Base-by-base conservation (phyloP, 2,329 filamentous ascomycete species). In the Lasiodiplodia gonubiensis region DNA sequence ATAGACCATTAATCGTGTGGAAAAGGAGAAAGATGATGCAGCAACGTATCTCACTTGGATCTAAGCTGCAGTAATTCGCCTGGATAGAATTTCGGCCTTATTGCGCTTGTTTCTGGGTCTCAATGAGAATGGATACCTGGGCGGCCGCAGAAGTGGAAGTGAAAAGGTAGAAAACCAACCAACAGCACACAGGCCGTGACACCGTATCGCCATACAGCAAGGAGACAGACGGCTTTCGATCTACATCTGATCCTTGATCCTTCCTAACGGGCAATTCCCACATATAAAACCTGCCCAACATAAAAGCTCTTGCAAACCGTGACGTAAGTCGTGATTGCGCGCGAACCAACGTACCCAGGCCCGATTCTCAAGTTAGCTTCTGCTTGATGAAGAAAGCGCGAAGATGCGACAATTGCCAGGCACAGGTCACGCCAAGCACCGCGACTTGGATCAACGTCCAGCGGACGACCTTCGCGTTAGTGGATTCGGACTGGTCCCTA, bases 341-440 rank as follows among this genome's bases (percentile, higher is more conserved):
- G 52, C 30, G 30, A 21, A 7, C 21, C 35, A 53, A 53, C n/a
- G 49, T 33, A 33, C 30, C 61, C 21, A 33, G 30, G 39, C 39
- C 33, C 39, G 4, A 21, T 39, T 8, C 63, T 81, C 88, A 99
- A 69, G 95, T 98, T 79, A 99, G 89, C 87, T 99, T 99, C 85
- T 98, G 94, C 87, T 99, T 99, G 85, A 99, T 99, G 85, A 99
- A 99, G 87, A 99, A 99, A 55, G 92, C 91, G 73, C 95, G 88
- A 74, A 99, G 86, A 82, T 99, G 94, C 65, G 93, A 97, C 55
- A 99, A 85, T 81, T 99, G 95, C 95, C 95, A 99, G 69, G 93
- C 92, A 82, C 95, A 99, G 39, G 95, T 97, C 67, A 90, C 85
- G 66, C 90, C 92, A 65, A 99, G 85, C 46, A 98, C 88, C 64